Conservation (phyloP, 805 yeast genomes). For the Starmerella cellae region DNA sequence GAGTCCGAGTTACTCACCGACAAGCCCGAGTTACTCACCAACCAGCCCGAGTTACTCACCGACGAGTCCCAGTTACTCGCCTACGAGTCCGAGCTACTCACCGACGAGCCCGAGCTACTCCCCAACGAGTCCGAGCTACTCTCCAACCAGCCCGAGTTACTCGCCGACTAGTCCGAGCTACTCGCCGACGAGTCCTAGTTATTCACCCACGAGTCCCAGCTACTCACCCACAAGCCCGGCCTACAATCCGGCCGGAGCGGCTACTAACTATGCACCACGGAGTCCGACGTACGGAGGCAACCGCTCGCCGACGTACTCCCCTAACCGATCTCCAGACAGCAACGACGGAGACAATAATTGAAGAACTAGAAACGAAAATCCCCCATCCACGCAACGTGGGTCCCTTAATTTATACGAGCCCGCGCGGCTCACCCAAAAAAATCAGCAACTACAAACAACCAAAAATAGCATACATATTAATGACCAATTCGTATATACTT, state of each 20-base stretch:
- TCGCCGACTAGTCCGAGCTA: slow-evolving; percentile 66
- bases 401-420: neutral
- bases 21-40: slow-evolving; percentile 59
- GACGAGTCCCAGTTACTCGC: slow-evolving; percentile 65
- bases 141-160: slow-evolving; percentile 53
- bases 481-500: too few relatives aligned
- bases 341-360: slow-evolving; percentile 1
- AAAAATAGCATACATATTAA: neutral
- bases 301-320: slow-evolving; percentile 34
- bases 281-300: slow-evolving; percentile 1
- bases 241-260: slow-evolving; percentile 6
- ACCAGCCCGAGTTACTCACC: slow-evolving; percentile 72
- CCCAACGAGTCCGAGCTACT: slow-evolving; percentile 58
- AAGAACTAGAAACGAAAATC: neutral
- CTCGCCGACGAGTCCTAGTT: slow-evolving; percentile 56
- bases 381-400: neutral
- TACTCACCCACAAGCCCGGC: slow-evolving; percentile 36
- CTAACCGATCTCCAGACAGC: slow-evolving; percentile 32
- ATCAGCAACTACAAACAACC: neutral
- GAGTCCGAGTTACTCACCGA: slow-evolving; percentile 45
- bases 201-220: slow-evolving; percentile 42
- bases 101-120: slow-evolving; percentile 69
- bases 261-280: slow-evolving; percentile 4
- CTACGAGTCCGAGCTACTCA: slow-evolving; percentile 52
- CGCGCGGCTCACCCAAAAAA: neutral